Evolutionary conservation across 78 protist genomes (phyloP).

Genomic region (Dictyostelium capitatum): DNA sequence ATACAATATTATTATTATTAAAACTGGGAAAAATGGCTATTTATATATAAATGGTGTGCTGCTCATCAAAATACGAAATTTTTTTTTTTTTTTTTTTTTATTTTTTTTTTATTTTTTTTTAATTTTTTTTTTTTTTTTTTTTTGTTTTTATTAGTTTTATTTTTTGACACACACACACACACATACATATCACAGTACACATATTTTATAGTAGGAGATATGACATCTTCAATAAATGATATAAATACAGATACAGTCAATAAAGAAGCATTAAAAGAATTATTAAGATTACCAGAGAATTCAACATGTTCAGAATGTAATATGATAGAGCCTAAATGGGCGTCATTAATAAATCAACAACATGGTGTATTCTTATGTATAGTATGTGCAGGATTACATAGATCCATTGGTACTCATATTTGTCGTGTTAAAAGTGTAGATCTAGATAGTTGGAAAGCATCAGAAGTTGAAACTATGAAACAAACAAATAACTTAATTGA

Average conservation of each 20-base stretch:
- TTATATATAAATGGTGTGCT: too few relatives aligned
- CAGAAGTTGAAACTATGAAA: conserved; percentile 35
- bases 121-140: too few relatives aligned
- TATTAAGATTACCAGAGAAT: conserved; percentile 63
- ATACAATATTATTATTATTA: too few relatives aligned
- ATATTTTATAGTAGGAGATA: too few relatives aligned
- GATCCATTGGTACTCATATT: conserved; percentile 86
- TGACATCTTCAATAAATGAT: not conserved
- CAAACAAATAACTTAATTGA: conserved; percentile 31
- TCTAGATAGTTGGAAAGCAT: conserved; percentile 76
- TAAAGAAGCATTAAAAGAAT: conserved; percentile 37
- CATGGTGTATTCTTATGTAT: conserved; percentile 89
- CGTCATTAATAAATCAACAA: conserved; percentile 42
- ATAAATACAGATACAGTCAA: conserved; percentile 1
- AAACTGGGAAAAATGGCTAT: too few relatives aligned
- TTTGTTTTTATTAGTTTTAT: too few relatives aligned
- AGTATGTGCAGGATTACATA: conserved; percentile 88
- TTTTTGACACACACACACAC: too few relatives aligned
- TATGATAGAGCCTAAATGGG: conserved; percentile 87
- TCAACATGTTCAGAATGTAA: conserved; percentile 80
- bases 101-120: too few relatives aligned
- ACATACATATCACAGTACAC: too few relatives aligned
- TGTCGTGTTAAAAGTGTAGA: conserved; percentile 77
- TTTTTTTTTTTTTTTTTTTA: too few relatives aligned
- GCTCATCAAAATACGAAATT: too few relatives aligned